These are phyloP conservation scores for Scheffersomyces stambukii DNA, from an alignment of 1,139 yeast genomes.

Conservation along the genomic window DNA sequence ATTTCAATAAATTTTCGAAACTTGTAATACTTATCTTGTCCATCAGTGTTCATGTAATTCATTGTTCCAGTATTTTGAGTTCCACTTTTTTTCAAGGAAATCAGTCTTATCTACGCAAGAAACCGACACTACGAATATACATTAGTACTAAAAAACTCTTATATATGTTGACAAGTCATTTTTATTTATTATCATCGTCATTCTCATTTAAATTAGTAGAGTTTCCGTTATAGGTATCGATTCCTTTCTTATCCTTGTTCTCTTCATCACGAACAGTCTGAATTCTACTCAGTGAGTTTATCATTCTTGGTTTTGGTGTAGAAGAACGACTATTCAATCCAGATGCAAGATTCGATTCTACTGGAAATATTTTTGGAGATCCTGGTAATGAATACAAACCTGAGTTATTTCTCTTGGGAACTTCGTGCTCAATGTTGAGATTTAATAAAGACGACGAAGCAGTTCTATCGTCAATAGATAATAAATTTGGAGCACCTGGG, in stretches of 20 bases:
- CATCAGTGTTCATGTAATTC: no score
- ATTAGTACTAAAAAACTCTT: constrained; percentile 1
- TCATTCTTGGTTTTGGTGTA: constrained; percentile 16
- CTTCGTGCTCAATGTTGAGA: no score
- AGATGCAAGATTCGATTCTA: constrained; percentile 2
- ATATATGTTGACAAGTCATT: neutral
- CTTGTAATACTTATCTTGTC: no score
- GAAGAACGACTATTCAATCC: constrained; percentile 13
- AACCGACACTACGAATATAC: neutral
- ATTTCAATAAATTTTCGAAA: constrained; percentile 27
- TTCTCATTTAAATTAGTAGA: constrained; percentile 14
- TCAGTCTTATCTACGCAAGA: no score
- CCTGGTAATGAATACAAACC: neutral
- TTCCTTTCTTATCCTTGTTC: constrained; percentile 6
- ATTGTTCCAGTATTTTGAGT: no score
- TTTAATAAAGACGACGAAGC: constrained; percentile 12
- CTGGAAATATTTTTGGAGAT: no score
- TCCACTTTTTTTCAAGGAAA: no score
- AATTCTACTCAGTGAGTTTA: constrained; percentile 19
- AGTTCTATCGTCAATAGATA: constrained; percentile 16
- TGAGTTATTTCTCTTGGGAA: no score
- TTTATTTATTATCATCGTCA: constrained; percentile 12
- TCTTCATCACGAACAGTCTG: constrained; percentile 19
- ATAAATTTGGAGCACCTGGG: constrained; percentile 14
- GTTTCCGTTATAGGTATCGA: constrained; percentile 20